Percentiles rank a stretch among this genome's conserved stretches.
Conservation (phyloP, 441 rosid species). For the Geranium incanum region DNA sequence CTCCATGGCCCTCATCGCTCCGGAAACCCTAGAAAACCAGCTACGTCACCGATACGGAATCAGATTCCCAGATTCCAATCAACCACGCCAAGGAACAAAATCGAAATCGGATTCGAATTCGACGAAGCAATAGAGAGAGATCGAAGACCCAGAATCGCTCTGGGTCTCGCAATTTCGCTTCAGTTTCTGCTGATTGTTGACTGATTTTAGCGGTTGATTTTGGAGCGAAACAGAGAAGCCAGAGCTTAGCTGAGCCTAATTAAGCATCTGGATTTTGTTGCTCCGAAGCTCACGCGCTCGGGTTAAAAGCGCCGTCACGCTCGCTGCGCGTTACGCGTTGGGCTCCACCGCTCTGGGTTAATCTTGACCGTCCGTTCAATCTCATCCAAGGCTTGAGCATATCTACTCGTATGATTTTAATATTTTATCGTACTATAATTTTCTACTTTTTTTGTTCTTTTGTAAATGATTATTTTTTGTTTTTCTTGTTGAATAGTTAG, state of each 20-base stretch:
- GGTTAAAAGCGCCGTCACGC: not conserved
- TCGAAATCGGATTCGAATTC: not conserved
- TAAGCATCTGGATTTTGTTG: not conserved
- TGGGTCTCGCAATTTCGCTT: not conserved
- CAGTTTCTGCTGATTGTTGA: not conserved
- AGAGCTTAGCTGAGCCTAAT: not conserved
- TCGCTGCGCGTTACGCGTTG: not conserved
- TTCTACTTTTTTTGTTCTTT: not conserved
- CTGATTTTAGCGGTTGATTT: not conserved
- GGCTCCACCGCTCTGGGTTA: not conserved
- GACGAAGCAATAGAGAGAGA: not conserved
- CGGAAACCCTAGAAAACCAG: conserved; percentile 1
- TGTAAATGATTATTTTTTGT: not conserved
- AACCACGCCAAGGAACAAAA: not conserved
- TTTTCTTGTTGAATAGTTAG: not conserved
- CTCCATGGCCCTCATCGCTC: conserved; percentile 67
- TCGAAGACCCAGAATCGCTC: not conserved
- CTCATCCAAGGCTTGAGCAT: not conserved
- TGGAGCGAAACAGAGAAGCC: conserved; percentile 7
- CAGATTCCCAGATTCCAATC: not conserved
- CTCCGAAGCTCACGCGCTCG: not conserved
- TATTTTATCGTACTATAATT: not conserved
- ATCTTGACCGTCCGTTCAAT: not conserved
- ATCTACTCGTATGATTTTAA: not conserved
- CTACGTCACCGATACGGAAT: not conserved